Percentiles rank a stretch among this genome's conserved stretches.
phyloP scores from a whole-genome alignment of 2,329 filamentous ascomycete genomes.

The Sporothrix dimorphospora region DNA sequence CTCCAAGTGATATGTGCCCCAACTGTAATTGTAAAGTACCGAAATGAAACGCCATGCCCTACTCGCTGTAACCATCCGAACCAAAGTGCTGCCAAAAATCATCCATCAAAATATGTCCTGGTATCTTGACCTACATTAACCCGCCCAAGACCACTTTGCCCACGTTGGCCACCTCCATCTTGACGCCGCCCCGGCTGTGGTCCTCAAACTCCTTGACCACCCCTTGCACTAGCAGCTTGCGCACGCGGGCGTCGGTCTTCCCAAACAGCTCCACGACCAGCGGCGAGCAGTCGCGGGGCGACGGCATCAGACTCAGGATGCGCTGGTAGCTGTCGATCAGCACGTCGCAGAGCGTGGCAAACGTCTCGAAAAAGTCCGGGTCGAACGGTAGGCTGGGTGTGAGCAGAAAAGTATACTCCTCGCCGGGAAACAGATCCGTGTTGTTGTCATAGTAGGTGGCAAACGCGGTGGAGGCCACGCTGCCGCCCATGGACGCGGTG shows the following conservation, averaged over 20 bases:
- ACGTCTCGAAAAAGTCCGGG: constrained; percentile 95
- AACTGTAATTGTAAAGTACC: neutral
- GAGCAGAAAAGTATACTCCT: constrained; percentile 85
- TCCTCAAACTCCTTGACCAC: constrained; percentile 95
- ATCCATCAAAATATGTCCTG: neutral
- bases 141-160: constrained; percentile 89
- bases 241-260: constrained; percentile 82
- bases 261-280: constrained; percentile 80
- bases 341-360: constrained; percentile 92
- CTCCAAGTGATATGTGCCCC: neutral
- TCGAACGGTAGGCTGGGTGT: constrained; percentile 95
- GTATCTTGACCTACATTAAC: constrained; percentile 59
- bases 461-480: constrained; percentile 37
- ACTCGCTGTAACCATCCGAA: neutral
- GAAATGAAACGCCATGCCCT: neutral
- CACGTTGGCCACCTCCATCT: constrained; percentile 78
- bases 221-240: constrained; percentile 86
- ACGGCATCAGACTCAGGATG: constrained; percentile 74
- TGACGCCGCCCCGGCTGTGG: constrained; percentile 72
- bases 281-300: constrained; percentile 71
- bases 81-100: neutral
- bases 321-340: constrained; percentile 89
- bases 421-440: constrained; percentile 73
- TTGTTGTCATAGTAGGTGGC: constrained; percentile 58
- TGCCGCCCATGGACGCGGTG: constrained; percentile 36